phyloP scores from a whole-genome alignment of 139 green algal genomes.

The Closterium sp. region DNA sequence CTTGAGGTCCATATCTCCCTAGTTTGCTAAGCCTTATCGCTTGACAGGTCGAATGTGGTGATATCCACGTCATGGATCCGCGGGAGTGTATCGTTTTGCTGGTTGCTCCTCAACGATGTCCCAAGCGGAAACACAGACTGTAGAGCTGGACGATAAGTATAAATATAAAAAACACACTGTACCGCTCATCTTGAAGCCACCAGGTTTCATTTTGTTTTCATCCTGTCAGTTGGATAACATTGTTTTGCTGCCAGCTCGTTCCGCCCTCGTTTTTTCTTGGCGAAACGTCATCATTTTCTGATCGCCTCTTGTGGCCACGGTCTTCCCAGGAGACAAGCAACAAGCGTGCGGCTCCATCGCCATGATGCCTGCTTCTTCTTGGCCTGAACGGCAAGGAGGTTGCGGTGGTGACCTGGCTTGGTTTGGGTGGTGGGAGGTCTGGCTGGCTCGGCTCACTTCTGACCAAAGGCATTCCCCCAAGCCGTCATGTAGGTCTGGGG shows the following conservation, averaged over 20 bases:
- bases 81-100: background rate
- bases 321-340: background rate
- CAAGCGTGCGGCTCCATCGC: background rate
- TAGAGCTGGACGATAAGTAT: too few species aligned
- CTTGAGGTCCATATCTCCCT: background rate
- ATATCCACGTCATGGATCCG: background rate
- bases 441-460: background rate
- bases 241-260: too few species aligned
- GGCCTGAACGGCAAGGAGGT: background rate
- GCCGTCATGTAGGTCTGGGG: background rate
- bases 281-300: background rate
- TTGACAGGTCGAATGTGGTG: background rate
- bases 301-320: background rate
- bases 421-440: background rate
- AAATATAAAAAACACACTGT: too few species aligned
- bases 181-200: too few species aligned
- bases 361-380: background rate
- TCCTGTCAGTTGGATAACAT: too few species aligned
- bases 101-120: too few species aligned
- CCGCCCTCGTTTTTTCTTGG: too few species aligned
- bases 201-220: too few species aligned
- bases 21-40: background rate
- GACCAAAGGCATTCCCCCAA: background rate
- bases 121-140: too few species aligned
- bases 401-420: too few species aligned